Percentiles rank a stretch among this genome's conserved stretches.
Evolutionary conservation across 2,329 filamentous ascomycete species (phyloP).

Genomic region (Beauveria pseudobassiana): DNA sequence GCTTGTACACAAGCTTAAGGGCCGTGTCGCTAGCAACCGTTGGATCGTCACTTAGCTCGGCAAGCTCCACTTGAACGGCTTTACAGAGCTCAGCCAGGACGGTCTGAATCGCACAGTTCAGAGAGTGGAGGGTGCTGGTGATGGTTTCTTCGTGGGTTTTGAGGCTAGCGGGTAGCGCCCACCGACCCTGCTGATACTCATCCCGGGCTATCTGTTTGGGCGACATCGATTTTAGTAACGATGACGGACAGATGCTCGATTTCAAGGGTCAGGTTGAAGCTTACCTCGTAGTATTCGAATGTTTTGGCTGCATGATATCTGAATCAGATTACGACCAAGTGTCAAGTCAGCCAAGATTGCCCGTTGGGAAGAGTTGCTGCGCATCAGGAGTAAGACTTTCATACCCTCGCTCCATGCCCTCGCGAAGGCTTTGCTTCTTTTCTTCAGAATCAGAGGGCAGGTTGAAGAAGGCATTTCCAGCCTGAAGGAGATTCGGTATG

Average conservation of each 20-base stretch:
- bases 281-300: slow-evolving; percentile 10
- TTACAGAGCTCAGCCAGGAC: neutral
- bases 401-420: slow-evolving; percentile 10
- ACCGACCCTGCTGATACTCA: neutral
- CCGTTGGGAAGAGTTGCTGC: neutral
- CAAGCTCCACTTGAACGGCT: neutral
- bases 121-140: neutral
- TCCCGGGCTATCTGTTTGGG: slow-evolving; percentile 5
- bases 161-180: neutral
- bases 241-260: neutral
- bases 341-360: neutral
- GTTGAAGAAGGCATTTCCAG: neutral
- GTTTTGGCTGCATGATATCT: slow-evolving; percentile 6
- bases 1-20: slow-evolving; percentile 8
- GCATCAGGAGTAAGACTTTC: neutral
- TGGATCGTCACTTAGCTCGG: slow-evolving; percentile 4
- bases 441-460: slow-evolving; percentile 2
- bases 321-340: neutral
- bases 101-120: neutral
- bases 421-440: slow-evolving; percentile 3
- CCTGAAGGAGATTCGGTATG: neutral
- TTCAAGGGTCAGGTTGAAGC: neutral
- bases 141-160: neutral
- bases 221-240: neutral
- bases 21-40: slow-evolving; percentile 1